phyloP scores from a whole-genome alignment of 23 red algal genomes.

The Cyanidioschyzon merolae region DNA sequence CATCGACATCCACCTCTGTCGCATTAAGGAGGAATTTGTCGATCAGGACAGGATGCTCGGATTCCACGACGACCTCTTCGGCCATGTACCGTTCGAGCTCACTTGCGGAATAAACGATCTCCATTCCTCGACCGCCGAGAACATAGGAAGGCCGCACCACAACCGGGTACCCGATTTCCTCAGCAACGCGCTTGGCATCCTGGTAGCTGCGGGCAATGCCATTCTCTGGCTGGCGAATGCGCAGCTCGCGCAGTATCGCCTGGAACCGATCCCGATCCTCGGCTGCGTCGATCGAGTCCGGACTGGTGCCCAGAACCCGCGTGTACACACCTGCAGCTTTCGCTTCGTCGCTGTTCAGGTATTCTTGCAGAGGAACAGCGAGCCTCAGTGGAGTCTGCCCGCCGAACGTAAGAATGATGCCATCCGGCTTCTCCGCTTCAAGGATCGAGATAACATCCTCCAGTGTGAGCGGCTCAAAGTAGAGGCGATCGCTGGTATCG shows the following conservation, averaged over 20 bases:
- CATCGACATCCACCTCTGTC: slow-evolving; percentile 98
- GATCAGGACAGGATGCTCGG: slow-evolving; percentile 93
- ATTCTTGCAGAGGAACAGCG: slow-evolving; percentile 74
- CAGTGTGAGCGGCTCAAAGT: slow-evolving; percentile 99
- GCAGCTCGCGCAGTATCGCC: slow-evolving; percentile 67
- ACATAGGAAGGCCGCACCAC: slow-evolving; percentile 95
- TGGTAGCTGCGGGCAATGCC: slow-evolving; percentile 69
- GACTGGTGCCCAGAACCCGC: slow-evolving; percentile 74
- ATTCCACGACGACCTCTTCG: slow-evolving; percentile 88
- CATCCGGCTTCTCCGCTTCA: slow-evolving; percentile 87
- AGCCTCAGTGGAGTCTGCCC: slow-evolving; percentile 93
- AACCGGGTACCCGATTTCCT: slow-evolving; percentile 71
- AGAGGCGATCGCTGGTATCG: slow-evolving; percentile 87
- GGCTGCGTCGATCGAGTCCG: slow-evolving; percentile 87
- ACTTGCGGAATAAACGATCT: slow-evolving; percentile 70
- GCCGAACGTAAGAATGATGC: slow-evolving; percentile 87
- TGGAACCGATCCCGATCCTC: slow-evolving; percentile 95
- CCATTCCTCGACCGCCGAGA: slow-evolving; percentile 97
- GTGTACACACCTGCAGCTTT: slow-evolving; percentile 48
- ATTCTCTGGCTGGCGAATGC: slow-evolving; percentile 81
- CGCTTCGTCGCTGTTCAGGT: slow-evolving; percentile 70
- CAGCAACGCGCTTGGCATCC: slow-evolving; percentile 58
- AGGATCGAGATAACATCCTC: slow-evolving; percentile 90
- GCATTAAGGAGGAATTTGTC: slow-evolving; percentile 91
- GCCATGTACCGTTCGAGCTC: slow-evolving; percentile 88